phyloP scores from a whole-genome alignment of 2,329 filamentous ascomycete species.

The Microdochium paspali region DNA sequence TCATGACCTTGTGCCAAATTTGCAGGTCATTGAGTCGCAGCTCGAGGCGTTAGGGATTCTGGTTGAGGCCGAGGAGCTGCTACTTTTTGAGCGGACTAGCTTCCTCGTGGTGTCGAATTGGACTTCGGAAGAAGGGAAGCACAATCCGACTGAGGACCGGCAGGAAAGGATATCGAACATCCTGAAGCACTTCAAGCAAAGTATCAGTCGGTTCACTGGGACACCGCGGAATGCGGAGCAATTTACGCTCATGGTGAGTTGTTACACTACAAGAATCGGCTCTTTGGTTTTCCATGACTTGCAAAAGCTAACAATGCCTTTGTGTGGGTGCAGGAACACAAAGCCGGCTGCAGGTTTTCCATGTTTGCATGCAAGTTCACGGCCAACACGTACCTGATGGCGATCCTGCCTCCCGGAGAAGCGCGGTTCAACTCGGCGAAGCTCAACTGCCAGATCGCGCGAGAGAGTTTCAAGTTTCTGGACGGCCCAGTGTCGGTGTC shows the following conservation, averaged over 20 bases:
- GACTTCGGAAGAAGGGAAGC: constrained; percentile 61
- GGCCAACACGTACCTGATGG: constrained; percentile 93
- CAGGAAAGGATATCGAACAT: constrained; percentile 94
- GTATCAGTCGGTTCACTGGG: constrained; percentile 63
- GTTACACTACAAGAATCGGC: neutral
- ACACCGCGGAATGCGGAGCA: constrained; percentile 75
- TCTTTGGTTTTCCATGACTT: neutral
- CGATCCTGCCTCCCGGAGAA: constrained; percentile 84
- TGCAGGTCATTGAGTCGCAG: constrained; percentile 78
- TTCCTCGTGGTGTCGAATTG: constrained; percentile 95
- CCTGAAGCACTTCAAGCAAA: constrained; percentile 97
- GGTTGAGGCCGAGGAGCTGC: constrained; percentile 86
- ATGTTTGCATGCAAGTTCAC: constrained; percentile 94
- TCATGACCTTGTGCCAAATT: constrained; percentile 93
- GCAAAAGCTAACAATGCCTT: neutral
- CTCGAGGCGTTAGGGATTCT: constrained; percentile 73
- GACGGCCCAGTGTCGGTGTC: constrained; percentile 33
- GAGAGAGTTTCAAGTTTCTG: constrained; percentile 67
- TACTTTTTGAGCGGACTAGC: constrained; percentile 90
- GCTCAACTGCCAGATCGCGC: constrained; percentile 80
- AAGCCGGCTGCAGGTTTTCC: constrained; percentile 69
- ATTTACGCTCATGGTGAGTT: constrained; percentile 56
- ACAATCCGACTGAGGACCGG: constrained; percentile 85
- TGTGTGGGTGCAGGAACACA: constrained; percentile 45
- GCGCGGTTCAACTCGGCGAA: constrained; percentile 84